These are phyloP conservation scores for Globisporangium echinulatum DNA, from an alignment of 352 stramenopile species.

Conservation along the genomic window DNA sequence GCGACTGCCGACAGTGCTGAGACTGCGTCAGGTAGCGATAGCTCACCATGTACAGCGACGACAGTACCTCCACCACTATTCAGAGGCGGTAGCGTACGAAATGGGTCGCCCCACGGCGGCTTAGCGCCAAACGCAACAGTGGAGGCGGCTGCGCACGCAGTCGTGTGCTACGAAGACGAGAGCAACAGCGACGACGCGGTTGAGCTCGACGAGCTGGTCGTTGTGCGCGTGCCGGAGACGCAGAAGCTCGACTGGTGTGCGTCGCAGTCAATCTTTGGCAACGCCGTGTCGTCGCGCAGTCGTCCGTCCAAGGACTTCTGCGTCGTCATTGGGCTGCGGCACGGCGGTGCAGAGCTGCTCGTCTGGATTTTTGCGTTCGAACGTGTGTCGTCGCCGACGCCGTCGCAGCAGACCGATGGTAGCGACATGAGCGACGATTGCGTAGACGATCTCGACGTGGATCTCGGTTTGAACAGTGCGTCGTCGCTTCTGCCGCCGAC, in stretches of 20 bases:
- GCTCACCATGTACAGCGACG: not conserved
- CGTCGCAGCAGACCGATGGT: not conserved
- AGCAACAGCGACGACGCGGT: slow-evolving; percentile 13
- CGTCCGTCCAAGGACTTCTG: slow-evolving; percentile 49
- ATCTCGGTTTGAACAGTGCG: slow-evolving; percentile 2
- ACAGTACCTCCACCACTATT: slow-evolving; percentile 1
- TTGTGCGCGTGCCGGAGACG: slow-evolving; percentile 34
- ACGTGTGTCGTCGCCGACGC: not conserved
- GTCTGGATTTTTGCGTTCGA: slow-evolving; percentile 61
- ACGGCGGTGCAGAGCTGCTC: slow-evolving; percentile 25
- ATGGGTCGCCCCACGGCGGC: slow-evolving; percentile 3
- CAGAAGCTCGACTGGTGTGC: slow-evolving; percentile 52
- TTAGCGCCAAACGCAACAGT: not conserved
- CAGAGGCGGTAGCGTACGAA: not conserved
- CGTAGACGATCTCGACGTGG: not conserved
- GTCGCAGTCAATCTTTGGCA: slow-evolving; percentile 24
- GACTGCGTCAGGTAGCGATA: slow-evolving; percentile 1
- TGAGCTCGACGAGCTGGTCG: slow-evolving; percentile 24
- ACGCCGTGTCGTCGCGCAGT: slow-evolving; percentile 13
- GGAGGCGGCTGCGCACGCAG: slow-evolving; percentile 1
- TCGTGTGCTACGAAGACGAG: slow-evolving; percentile 17
- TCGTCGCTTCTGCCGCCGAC: slow-evolving; percentile 1
- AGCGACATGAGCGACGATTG: no score
- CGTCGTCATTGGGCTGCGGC: slow-evolving; percentile 44
- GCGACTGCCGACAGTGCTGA: slow-evolving; percentile 7